Evolutionary conservation across 2,329 filamentous ascomycete species (phyloP).

Genomic region (Rutstroemia sydowiana): DNA sequence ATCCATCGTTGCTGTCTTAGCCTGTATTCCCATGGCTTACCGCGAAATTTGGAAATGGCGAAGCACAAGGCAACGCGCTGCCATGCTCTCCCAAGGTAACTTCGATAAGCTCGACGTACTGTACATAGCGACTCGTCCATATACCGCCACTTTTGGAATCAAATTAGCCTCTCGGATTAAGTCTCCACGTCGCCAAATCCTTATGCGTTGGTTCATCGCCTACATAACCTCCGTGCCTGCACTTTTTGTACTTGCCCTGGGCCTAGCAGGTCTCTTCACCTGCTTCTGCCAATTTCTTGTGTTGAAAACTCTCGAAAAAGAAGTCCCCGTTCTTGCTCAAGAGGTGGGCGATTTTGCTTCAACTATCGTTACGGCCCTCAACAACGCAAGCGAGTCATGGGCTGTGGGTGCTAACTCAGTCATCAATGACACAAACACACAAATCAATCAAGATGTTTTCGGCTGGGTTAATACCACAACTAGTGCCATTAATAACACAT

Average conservation of each 20-base stretch:
- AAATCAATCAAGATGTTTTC: slow-evolving; percentile 79
- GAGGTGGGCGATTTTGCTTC: slow-evolving; percentile 60
- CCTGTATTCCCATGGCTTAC: slow-evolving; percentile 71
- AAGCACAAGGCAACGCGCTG: slow-evolving; percentile 61
- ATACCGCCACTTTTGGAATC: slow-evolving; percentile 66
- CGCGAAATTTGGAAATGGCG: slow-evolving; percentile 73
- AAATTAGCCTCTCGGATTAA: slow-evolving; percentile 59
- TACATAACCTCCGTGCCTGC: slow-evolving; percentile 62
- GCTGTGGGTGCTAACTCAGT: slow-evolving; percentile 54
- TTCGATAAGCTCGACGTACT: slow-evolving; percentile 81
- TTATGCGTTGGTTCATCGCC: slow-evolving; percentile 56
- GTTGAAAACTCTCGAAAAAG: slow-evolving; percentile 53
- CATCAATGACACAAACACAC: slow-evolving; percentile 51
- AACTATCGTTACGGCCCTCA: slow-evolving; percentile 53
- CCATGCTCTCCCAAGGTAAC: slow-evolving; percentile 55
- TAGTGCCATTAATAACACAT: slow-evolving; percentile 71
- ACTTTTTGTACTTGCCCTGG: slow-evolving; percentile 61
- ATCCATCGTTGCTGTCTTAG: slow-evolving; percentile 61
- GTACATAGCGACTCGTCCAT: slow-evolving; percentile 78
- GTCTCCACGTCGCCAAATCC: slow-evolving; percentile 53
- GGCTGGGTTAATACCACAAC: slow-evolving; percentile 84
- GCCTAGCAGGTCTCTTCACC: slow-evolving; percentile 57
- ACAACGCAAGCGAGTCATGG: slow-evolving; percentile 60
- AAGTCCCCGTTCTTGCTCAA: slow-evolving; percentile 56
- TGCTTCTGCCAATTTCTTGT: slow-evolving; percentile 63